Base-by-base conservation (phyloP, 1,284 basidiomycete genomes). In the Lentinula novae-zelandiae region DNA sequence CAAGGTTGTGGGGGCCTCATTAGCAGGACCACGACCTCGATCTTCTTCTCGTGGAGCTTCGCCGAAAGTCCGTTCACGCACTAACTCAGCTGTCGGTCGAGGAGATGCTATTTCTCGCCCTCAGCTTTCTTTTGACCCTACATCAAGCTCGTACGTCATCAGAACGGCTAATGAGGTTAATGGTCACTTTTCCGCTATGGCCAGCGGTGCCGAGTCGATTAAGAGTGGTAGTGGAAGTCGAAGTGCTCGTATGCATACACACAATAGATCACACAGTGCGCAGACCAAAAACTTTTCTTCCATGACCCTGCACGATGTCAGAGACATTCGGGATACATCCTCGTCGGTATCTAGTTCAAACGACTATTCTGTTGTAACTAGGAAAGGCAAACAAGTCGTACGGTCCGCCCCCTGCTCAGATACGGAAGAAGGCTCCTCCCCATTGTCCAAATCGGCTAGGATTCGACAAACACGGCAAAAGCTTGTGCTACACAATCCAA, bases 91-190 rank as follows among this genome's bases (percentile, higher is more conserved):
- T 20, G 49, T 27, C 9, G 49, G 49, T 27, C 36, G 57, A 40
- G 57, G 15, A 53, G 57, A 58, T 42, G 15, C 39, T 15, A 5
- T 2, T 33, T 40, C 39, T 9, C 39, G 49, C 7, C 50, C 50
- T 10, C 57, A 58, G 27, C 50, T 58, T 17, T 33, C 39, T 34
- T 58, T 58, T 48, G 57, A 58, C 31, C 57, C 57, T 44, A 53
- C 57, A 40, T 58, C 57, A 7, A 58, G 57, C 27, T 58, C 57
- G 7, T 58, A 58, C 17, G 57, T 58, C 27, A 58, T 58, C 9
- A 46, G 12, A 33, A 58, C 34, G 8, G 27, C 57, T 10, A 0
- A 34, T 31, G 51, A 58, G n/a, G 20, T 51, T 12, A 58, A 51
- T 20, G 17, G 48, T 15, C 36, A 36, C 9, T 38, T 48, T 46